Conservation (phyloP, 2,329 filamentous ascomycete genomes). For the Juglanconis sp. region DNA sequence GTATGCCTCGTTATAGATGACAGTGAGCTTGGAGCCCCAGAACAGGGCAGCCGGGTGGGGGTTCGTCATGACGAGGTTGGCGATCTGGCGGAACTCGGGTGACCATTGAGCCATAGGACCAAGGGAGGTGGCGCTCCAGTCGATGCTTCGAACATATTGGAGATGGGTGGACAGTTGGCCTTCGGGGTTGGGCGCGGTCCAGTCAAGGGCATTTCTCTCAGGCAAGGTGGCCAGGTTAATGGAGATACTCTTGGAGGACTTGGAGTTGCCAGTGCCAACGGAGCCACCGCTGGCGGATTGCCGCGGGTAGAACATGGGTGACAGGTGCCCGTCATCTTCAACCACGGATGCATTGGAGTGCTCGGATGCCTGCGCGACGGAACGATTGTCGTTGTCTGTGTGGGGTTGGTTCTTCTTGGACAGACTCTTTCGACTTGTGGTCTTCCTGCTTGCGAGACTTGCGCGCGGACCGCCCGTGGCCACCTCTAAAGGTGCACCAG, state of each 20-base stretch:
- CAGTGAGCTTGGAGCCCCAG: slow-evolving; percentile 59
- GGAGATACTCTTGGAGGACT: slow-evolving; percentile 26
- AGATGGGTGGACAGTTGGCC: slow-evolving; percentile 30
- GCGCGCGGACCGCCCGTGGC: slow-evolving; percentile 20
- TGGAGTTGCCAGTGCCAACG: slow-evolving; percentile 22
- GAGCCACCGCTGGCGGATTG: slow-evolving; percentile 25
- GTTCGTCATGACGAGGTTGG: slow-evolving; percentile 36
- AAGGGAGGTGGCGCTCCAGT: slow-evolving; percentile 42
- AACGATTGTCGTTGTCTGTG: background rate
- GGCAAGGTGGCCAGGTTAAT: slow-evolving; percentile 28
- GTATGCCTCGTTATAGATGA: slow-evolving; percentile 62
- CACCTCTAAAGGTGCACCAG: slow-evolving; percentile 21
- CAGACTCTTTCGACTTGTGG: background rate
- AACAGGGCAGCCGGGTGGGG: slow-evolving; percentile 51
- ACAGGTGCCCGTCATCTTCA: background rate
- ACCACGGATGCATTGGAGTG: background rate
- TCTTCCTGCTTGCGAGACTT: slow-evolving; percentile 13
- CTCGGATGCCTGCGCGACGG: background rate
- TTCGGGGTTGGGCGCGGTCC: slow-evolving; percentile 29
- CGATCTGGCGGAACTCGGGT: slow-evolving; percentile 39
- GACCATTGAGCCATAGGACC: slow-evolving; percentile 43
- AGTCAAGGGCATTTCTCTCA: slow-evolving; percentile 33
- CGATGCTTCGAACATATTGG: slow-evolving; percentile 29
- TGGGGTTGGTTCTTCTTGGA: background rate
- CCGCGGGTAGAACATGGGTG: slow-evolving; percentile 15